Conservation (phyloP, 371 early-diverging fungal genomes). For the Apophysomyces ossiformis region DNA sequence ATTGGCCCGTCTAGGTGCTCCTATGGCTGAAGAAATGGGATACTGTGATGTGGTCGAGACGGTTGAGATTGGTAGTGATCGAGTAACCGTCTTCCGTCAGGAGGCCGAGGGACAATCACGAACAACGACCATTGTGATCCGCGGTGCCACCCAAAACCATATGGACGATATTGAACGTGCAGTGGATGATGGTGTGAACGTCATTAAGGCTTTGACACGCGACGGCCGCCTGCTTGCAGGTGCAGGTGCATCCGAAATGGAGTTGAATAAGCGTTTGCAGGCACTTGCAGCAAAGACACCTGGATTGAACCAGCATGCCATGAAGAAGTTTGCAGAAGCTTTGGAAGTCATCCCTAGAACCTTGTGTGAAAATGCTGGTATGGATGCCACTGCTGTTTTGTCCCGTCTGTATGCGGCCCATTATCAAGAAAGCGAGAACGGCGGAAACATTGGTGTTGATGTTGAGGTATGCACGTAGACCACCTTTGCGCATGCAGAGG, state of each 20-base stretch:
- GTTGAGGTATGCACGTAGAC: constrained; percentile 57
- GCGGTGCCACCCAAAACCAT: constrained; percentile 97
- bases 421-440: constrained; percentile 67
- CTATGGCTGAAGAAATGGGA: constrained; percentile 97
- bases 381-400: constrained; percentile 93
- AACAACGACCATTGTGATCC: constrained; percentile 95
- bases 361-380: constrained; percentile 95
- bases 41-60: constrained; percentile 94
- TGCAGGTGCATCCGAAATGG: constrained; percentile 97
- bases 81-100: constrained; percentile 96
- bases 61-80: constrained; percentile 96
- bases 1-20: constrained; percentile 90
- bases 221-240: constrained; percentile 91
- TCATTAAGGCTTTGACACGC: constrained; percentile 92
- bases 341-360: constrained; percentile 96
- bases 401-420: constrained; percentile 96
- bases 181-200: constrained; percentile 97
- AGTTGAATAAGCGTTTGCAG: constrained; percentile 80
- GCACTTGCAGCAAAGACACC: constrained; percentile 85
- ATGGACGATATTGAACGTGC: constrained; percentile 98
- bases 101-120: constrained; percentile 73
- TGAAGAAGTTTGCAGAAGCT: constrained; percentile 96
- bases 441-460: constrained; percentile 70
- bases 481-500: constrained; percentile 12
- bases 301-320: constrained; percentile 95